Evolutionary conservation across 805 yeast species (phyloP).

Genomic region (Ogataea allantospora): DNA sequence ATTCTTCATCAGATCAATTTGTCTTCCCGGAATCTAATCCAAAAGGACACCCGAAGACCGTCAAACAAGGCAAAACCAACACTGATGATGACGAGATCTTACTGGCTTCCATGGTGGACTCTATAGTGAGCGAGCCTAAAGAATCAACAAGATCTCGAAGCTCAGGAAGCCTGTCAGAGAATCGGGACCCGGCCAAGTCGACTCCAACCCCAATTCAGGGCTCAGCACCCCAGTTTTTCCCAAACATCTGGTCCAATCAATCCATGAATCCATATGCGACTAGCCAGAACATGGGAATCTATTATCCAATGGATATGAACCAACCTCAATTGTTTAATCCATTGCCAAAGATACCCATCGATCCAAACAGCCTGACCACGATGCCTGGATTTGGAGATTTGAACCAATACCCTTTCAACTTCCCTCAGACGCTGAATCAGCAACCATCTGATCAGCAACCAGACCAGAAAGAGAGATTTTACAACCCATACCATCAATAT

Average conservation of each 20-base stretch:
- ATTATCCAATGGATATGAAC: conserved; percentile 4
- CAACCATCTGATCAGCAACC: conserved; percentile 4
- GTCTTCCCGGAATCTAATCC: conserved; percentile 13
- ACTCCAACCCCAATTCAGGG: neutral
- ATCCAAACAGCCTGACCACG: neutral
- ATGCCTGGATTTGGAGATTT: conserved; percentile 2
- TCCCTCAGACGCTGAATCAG: conserved; percentile 3
- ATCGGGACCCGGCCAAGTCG: conserved; percentile 3
- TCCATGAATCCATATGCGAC: conserved; percentile 1
- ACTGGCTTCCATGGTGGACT: conserved; percentile 31
- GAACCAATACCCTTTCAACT: conserved; percentile 1
- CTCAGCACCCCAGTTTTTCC: conserved; percentile 7
- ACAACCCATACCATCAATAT: conserved; percentile 6
- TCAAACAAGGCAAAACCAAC: conserved; percentile 15
- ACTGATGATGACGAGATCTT: conserved; percentile 18
- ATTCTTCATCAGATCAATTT: conserved; percentile 15
- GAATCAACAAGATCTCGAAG: conserved; percentile 2
- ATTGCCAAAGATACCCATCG: neutral
- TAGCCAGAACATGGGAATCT: conserved; percentile 1
- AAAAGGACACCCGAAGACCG: neutral
- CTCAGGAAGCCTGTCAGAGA: conserved; percentile 3
- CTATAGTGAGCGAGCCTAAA: conserved; percentile 28
- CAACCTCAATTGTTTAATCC: conserved; percentile 2
- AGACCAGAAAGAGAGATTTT: neutral
- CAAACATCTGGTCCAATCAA: conserved; percentile 16